phyloP scores from a whole-genome alignment of 129 eudicot genomes.

The Pseudognaphalium luteoalbum region DNA sequence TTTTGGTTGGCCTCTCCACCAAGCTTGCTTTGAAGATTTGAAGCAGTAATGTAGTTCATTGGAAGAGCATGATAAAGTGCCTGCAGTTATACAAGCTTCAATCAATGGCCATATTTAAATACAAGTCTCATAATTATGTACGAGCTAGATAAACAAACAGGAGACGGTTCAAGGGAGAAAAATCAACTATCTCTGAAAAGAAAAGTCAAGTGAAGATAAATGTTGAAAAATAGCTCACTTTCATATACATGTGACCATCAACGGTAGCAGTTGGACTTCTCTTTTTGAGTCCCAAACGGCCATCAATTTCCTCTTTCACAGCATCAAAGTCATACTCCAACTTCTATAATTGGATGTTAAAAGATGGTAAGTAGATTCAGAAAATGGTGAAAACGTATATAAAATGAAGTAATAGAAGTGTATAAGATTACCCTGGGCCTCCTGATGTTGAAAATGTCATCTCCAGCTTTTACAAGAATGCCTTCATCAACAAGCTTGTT shows the following conservation, averaged over 20 bases:
- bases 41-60: slow-evolving; percentile 57
- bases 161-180: not conserved
- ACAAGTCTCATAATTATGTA: not conserved
- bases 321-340: slow-evolving; percentile 74
- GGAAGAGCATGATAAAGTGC: slow-evolving; percentile 93
- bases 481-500: slow-evolving; percentile 79
- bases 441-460: slow-evolving; percentile 49
- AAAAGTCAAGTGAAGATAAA: slow-evolving; percentile 1
- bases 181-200: not conserved
- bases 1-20: slow-evolving; percentile 74
- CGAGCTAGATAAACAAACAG: slow-evolving; percentile 5
- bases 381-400: slow-evolving; percentile 3
- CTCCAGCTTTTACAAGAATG: slow-evolving; percentile 51
- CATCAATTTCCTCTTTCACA: slow-evolving; percentile 87
- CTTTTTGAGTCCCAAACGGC: slow-evolving; percentile 32
- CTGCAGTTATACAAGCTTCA: slow-evolving; percentile 37
- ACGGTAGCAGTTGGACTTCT: slow-evolving; percentile 37
- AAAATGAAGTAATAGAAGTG: slow-evolving; percentile 11
- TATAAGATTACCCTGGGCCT: slow-evolving; percentile 53
- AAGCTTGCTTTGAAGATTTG: slow-evolving; percentile 82
- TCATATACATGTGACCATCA: slow-evolving; percentile 78
- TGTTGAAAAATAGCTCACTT: slow-evolving; percentile 47
- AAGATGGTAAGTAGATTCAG: slow-evolving; percentile 7
- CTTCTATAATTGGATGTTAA: slow-evolving; percentile 45
- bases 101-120: not conserved